A percentile compares a stretch with the other conserved stretches of the same genome.
phyloP scores from a whole-genome alignment of 2,329 filamentous ascomycete genomes.

The Botrytis cinerea region DNA sequence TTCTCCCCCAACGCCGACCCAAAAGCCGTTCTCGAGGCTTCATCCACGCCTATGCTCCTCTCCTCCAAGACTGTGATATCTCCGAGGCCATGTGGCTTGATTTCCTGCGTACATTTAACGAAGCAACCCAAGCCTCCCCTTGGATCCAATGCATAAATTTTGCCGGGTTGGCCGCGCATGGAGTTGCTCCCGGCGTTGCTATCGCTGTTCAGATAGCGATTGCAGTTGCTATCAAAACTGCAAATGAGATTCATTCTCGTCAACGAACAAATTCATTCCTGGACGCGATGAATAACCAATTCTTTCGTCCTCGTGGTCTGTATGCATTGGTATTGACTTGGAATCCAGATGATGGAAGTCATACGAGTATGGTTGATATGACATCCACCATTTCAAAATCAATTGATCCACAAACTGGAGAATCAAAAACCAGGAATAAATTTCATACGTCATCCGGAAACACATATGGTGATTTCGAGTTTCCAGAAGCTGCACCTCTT shows the following conservation, averaged over 20 bases:
- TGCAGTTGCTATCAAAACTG: slow-evolving; percentile 46
- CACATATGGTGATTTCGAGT: slow-evolving; percentile 43
- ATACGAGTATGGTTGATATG: slow-evolving; percentile 39
- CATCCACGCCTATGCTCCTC: background rate
- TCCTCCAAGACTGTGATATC: background rate
- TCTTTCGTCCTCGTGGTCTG: slow-evolving; percentile 58
- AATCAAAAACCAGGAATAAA: slow-evolving; percentile 18
- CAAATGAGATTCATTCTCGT: slow-evolving; percentile 42
- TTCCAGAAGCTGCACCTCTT: slow-evolving; percentile 45
- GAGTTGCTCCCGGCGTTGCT: background rate
- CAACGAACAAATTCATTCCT: slow-evolving; percentile 52
- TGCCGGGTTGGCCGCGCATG: background rate
- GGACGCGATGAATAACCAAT: slow-evolving; percentile 55
- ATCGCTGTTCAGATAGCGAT: slow-evolving; percentile 44
- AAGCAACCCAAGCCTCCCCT: background rate
- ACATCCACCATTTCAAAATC: slow-evolving; percentile 41
- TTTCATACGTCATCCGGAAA: slow-evolving; percentile 39
- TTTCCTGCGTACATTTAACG: background rate
- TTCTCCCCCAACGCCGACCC: background rate
- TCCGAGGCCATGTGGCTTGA: background rate
- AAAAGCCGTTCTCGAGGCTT: background rate
- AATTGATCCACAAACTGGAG: slow-evolving; percentile 33
- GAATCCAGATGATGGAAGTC: slow-evolving; percentile 44
- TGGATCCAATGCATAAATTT: background rate
- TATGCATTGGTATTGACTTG: slow-evolving; percentile 57